A percentile compares a stretch with the other conserved stretches of the same genome.
Conservation (phyloP, 345 rosid species). For the Physaria fendleri region DNA sequence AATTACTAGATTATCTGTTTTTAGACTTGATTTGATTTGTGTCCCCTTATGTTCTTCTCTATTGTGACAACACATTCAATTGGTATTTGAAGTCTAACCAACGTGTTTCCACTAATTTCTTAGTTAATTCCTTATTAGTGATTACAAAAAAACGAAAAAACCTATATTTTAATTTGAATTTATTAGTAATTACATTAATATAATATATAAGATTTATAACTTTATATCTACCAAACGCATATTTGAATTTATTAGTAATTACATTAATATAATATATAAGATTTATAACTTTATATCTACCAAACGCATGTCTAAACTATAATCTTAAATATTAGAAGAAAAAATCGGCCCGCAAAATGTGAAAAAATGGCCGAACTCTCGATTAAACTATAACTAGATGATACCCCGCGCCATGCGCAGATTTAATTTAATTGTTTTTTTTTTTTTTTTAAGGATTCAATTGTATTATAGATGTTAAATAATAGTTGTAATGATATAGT, state of each 20-base stretch:
- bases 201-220: too few species aligned
- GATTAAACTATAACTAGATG: constrained; percentile 3
- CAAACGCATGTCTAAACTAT: not conserved
- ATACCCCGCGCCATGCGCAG: too few species aligned
- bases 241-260: not conserved
- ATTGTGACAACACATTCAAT: constrained; percentile 25
- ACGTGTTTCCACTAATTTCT: constrained; percentile 2
- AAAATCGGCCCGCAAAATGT: not conserved
- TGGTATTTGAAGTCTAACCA: constrained; percentile 4
- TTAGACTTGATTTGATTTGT: constrained; percentile 17
- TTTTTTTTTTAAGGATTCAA: too few species aligned
- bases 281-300: constrained; percentile 2
- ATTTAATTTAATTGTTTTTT: too few species aligned
- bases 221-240: constrained; percentile 5
- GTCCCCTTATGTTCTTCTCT: constrained; percentile 23
- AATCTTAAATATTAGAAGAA: not conserved
- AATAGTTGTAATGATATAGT: too few species aligned
- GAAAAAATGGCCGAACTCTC: constrained; percentile 4
- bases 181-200: not conserved
- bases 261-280: too few species aligned
- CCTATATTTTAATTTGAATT: not conserved
- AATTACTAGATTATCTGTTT: constrained; percentile 25
- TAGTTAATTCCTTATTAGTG: constrained; percentile 6
- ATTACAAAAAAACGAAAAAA: not conserved
- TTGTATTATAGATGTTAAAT: too few species aligned